Evolutionary conservation across 352 stramenopile genomes (phyloP).

Genomic region (Phytophthora brassicae): DNA sequence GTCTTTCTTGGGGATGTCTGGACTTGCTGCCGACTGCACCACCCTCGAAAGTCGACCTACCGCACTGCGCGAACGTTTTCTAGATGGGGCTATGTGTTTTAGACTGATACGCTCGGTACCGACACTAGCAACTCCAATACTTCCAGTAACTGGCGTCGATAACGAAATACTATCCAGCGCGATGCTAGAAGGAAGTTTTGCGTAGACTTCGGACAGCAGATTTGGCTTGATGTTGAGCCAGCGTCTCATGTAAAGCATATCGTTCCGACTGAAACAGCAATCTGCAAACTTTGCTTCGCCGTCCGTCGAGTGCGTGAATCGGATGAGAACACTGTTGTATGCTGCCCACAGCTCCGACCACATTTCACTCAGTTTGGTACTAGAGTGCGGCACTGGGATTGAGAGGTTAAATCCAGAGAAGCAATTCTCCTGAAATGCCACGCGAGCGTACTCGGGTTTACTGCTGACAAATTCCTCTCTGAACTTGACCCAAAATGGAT

Average conservation of each 20-base stretch:
- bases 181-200: constrained; percentile 8
- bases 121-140: background rate
- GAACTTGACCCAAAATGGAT: constrained; percentile 20
- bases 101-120: background rate
- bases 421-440: constrained; percentile 10
- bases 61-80: constrained; percentile 2
- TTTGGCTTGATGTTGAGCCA: constrained; percentile 21
- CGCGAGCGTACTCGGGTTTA: constrained; percentile 16
- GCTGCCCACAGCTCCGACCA: constrained; percentile 21
- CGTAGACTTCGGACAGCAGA: constrained; percentile 15
- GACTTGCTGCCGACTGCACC: background rate
- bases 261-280: constrained; percentile 20
- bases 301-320: constrained; percentile 18
- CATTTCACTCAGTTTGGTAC: constrained; percentile 23
- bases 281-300: constrained; percentile 14
- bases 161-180: background rate
- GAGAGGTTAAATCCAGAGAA: constrained; percentile 17
- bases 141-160: background rate
- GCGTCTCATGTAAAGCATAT: constrained; percentile 22
- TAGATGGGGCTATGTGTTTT: background rate
- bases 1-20: background rate
- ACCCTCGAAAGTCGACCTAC: constrained; percentile 1
- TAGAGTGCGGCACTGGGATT: constrained; percentile 19
- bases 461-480: constrained; percentile 13
- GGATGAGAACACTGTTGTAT: constrained; percentile 13